Percentiles rank a stretch among this genome's conserved stretches.
phyloP scores from a whole-genome alignment of 148 eudicot species.

The Chenopodium album region DNA sequence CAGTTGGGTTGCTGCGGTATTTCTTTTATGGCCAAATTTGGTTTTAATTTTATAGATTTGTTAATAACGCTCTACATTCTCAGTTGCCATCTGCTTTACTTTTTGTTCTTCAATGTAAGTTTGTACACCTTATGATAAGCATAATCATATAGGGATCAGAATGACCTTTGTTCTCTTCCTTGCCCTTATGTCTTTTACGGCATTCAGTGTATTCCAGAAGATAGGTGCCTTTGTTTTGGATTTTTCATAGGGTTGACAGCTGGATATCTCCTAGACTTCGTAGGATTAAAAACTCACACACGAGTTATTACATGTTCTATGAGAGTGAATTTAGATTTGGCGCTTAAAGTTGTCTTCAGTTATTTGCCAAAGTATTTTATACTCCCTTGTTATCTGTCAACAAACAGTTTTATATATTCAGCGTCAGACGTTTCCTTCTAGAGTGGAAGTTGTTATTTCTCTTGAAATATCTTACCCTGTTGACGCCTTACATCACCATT shows the following conservation, averaged over 20 bases:
- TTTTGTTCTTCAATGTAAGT: not conserved
- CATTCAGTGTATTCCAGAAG: no score
- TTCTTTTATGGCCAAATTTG: not conserved
- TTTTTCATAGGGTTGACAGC: no score
- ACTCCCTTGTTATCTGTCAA: not conserved
- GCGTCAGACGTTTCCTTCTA: not conserved
- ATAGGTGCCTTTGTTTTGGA: no score
- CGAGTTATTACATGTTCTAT: not conserved
- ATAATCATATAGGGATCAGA: not conserved
- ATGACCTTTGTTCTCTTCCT: not conserved
- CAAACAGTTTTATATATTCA: not conserved
- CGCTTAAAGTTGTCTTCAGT: not conserved
- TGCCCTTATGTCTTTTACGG: no score
- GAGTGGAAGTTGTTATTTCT: not conserved
- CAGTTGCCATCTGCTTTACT: not conserved
- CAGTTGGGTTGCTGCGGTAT: no score
- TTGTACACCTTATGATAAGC: not conserved
- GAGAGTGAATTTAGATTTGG: not conserved
- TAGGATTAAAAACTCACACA: not conserved
- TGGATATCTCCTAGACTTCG: not conserved
- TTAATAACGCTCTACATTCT: not conserved
- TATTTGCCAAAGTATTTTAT: not conserved
- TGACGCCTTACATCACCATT: not conserved
- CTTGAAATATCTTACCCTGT: not conserved
- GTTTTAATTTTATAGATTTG: not conserved